These are phyloP conservation scores for Suillus brevipes DNA, from an alignment of 768 basidiomycete genomes.

Conservation along the genomic window DNA sequence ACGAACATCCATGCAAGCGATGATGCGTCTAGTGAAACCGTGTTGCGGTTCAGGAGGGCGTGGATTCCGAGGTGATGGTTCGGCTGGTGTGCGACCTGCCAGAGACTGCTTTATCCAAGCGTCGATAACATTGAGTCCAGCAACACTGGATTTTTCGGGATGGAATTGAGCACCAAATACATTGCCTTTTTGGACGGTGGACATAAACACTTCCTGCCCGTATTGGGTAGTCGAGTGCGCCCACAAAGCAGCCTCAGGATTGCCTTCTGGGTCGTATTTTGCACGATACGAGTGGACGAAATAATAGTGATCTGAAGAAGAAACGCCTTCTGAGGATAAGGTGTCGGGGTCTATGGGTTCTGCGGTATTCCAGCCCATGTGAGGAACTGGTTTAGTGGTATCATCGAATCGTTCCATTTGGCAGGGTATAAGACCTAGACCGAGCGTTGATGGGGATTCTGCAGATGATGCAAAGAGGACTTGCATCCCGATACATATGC, in stretches of 20 bases:
- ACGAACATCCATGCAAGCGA: constrained; percentile 97
- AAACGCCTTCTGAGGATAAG: constrained; percentile 46
- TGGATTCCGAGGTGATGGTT: constrained; percentile 36
- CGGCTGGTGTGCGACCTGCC: constrained; percentile 36
- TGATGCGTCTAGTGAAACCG: constrained; percentile 87
- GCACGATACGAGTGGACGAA: constrained; percentile 97
- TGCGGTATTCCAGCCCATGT: constrained; percentile 95
- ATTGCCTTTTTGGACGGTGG: constrained; percentile 78
- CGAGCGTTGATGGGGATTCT: constrained; percentile 67
- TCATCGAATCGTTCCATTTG: constrained; percentile 74
- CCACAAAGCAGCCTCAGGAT: constrained; percentile 68
- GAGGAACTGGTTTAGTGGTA: constrained; percentile 84
- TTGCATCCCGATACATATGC: constrained; percentile 99
- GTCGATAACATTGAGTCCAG: constrained; percentile 78
- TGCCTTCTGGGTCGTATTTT: constrained; percentile 59
- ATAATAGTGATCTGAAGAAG: constrained; percentile 76
- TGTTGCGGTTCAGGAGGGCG: constrained; percentile 48
- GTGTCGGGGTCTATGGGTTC: constrained; percentile 52
- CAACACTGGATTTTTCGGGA: constrained; percentile 93
- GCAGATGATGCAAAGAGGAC: constrained; percentile 86
- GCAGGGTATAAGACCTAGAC: constrained; percentile 84
- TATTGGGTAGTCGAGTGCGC: constrained; percentile 88
- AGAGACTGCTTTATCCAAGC: constrained; percentile 72
- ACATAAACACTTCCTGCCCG: constrained; percentile 89
- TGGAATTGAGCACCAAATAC: constrained; percentile 96